A percentile compares a stretch with the other conserved stretches of the same genome.
These are phyloP conservation scores for Musa acuminata DNA, from an alignment of 176 grass and related monocot species.

Conservation along the genomic window DNA sequence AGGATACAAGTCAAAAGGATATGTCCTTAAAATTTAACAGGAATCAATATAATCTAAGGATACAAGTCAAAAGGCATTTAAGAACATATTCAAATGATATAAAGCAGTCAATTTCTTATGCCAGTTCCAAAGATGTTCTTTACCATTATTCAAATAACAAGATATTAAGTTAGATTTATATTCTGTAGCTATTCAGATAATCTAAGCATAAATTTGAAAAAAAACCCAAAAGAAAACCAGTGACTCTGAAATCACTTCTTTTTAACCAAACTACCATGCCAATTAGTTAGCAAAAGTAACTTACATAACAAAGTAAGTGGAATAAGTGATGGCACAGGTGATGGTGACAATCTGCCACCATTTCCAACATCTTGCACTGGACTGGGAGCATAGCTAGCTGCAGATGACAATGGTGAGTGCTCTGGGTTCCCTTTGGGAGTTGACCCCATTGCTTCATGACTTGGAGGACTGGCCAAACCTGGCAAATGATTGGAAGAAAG, in stretches of 20 bases:
- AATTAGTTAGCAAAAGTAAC: constrained; percentile 20
- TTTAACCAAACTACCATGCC: not conserved
- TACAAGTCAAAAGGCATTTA: too few species aligned
- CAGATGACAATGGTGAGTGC: constrained; percentile 22
- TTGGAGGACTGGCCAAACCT: not conserved
- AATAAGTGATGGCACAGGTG: constrained; percentile 8
- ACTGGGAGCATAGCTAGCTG: constrained; percentile 9
- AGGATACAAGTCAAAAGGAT: too few species aligned
- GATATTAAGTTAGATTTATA: too few species aligned
- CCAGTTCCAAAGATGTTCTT: too few species aligned
- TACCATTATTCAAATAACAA: too few species aligned
- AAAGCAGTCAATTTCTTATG: too few species aligned
- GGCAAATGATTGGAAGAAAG: constrained; percentile 22
- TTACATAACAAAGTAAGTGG: constrained; percentile 43
- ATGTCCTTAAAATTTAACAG: too few species aligned
- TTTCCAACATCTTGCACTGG: constrained; percentile 22
- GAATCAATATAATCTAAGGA: too few species aligned
- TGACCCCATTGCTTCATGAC: constrained; percentile 19
- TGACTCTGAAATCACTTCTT: not conserved
- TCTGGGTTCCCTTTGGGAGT: constrained; percentile 32
- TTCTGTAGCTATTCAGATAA: too few species aligned
- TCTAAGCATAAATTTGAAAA: not conserved
- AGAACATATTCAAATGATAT: too few species aligned
- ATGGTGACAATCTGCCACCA: constrained; percentile 4
- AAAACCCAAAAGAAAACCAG: not conserved